Base-by-base conservation (phyloP, 2,329 filamentous ascomycete genomes). In the Fusarium scirpi region DNA sequence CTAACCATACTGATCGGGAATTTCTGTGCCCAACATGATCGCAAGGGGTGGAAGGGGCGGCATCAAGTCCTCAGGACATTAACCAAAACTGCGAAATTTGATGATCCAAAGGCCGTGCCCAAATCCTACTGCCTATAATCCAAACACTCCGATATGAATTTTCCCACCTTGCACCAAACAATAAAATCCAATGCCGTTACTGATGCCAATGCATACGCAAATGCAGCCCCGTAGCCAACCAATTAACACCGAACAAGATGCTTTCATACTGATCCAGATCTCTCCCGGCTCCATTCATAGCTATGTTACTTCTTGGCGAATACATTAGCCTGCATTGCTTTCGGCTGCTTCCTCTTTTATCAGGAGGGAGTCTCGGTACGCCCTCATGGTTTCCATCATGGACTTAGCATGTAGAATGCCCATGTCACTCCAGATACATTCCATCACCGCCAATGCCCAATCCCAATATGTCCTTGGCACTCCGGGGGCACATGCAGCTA, bases 401-500 rank as follows among this genome's bases (percentile, higher is more conserved):
- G 79, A 76, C 58, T 80, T 79, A 3, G 85, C 85, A 66, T 86
- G 83, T 34, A 84, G 76, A 82, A 87, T 86, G 11, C 85, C 85
- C 77, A 86, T 82, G 44, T 84, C 81, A 51, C 80, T 77, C 82
- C 84, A 87, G 15, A 86, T 81, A 12, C 84, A 84, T 45, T 85
- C 82, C 58, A 86, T 75, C 20, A 83, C 77, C 18, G 76, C 78
- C 54, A 84, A 73, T 0, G 82, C 79, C 85, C 85, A 87, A 24
- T 79, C 65, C 78, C 81, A 84, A 57, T 82, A 80, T 10, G 78
- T 77, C 2, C 67, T 58, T 3, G 84, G 80, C 2, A 85, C 79
- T 1, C 84, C 83, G 0, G 83, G 82, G 6, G 84, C 84, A 61
- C 84, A 85, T 2, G 79, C 82, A 6, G 85, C 84, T 10, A 80